A percentile compares a stretch with the other conserved stretches of the same genome.
Evolutionary conservation across 1,284 basidiomycete species (phyloP).

Genomic region (Phylloporus gajari): DNA sequence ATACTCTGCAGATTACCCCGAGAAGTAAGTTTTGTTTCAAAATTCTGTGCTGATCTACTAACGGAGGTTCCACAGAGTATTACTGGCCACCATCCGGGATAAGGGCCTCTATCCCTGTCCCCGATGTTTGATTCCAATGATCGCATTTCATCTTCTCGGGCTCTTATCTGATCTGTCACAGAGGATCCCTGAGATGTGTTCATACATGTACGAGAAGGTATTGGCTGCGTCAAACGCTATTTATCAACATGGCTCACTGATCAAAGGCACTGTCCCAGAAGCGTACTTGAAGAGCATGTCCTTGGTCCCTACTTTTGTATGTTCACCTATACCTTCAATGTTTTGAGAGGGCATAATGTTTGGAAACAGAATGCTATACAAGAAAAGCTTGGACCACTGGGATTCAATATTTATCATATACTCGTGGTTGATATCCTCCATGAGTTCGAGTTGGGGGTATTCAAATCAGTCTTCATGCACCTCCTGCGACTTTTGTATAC

Average conservation of each 20-base stretch:
- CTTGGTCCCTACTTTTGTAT: conserved; percentile 40
- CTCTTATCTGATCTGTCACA: conserved; percentile 24
- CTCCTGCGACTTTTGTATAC: conserved; percentile 8
- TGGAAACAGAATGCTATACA: conserved; percentile 49
- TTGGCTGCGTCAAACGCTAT: conserved; percentile 33
- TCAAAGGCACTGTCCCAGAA: too few relatives aligned
- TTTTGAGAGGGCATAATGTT: not conserved
- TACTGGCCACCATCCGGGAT: conserved; percentile 37
- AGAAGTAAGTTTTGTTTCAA: conserved; percentile 38
- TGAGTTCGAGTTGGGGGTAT: too few relatives aligned
- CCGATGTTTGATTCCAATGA: conserved; percentile 35
- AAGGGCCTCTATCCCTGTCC: too few relatives aligned
- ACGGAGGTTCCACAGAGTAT: conserved; percentile 25
- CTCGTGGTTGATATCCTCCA: conserved; percentile 37
- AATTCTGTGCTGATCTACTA: too few relatives aligned
- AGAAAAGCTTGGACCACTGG: conserved; percentile 26
- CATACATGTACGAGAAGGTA: conserved; percentile 19
- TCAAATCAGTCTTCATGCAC: too few relatives aligned
- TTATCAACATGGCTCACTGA: conserved; percentile 32
- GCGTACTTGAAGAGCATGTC: conserved; percentile 38
- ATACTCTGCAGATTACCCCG: conserved; percentile 50
- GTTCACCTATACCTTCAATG: not conserved
- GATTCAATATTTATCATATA: conserved; percentile 42
- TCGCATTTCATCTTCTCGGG: conserved; percentile 21
- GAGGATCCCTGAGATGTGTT: too few relatives aligned